Evolutionary conservation across 2,329 filamentous ascomycete genomes (phyloP).

Genomic region (Zymoseptoria brevis): DNA sequence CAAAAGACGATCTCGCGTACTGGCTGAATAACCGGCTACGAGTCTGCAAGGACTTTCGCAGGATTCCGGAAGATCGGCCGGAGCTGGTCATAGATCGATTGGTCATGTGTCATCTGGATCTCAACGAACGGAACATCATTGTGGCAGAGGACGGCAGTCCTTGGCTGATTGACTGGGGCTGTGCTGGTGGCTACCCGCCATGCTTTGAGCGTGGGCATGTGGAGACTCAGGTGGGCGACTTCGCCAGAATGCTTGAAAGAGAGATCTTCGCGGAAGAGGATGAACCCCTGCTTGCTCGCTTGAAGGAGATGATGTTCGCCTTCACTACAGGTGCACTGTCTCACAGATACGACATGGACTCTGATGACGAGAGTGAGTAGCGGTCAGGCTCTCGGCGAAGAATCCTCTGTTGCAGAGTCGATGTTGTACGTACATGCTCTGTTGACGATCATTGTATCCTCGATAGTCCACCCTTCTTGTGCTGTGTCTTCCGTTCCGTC

Average conservation of each 20-base stretch:
- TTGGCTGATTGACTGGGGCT: background rate
- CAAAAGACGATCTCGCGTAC: background rate
- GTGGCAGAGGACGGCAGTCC: background rate
- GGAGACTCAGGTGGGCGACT: background rate
- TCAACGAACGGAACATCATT: background rate
- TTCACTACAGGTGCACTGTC: background rate
- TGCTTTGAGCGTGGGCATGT: background rate
- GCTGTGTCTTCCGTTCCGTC: too few species aligned
- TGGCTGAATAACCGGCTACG: background rate
- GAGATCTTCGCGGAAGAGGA: background rate
- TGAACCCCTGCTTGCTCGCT: background rate
- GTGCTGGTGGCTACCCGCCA: background rate
- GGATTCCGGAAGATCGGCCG: background rate
- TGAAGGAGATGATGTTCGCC: background rate
- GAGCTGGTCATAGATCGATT: background rate
- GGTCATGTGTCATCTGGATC: background rate
- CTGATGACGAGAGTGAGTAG: background rate
- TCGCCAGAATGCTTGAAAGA: background rate
- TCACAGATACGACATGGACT: background rate
- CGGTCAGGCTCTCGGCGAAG: too few species aligned
- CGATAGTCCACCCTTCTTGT: too few species aligned
- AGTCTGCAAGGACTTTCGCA: background rate
- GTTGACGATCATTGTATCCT: too few species aligned
- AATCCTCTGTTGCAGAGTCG: too few species aligned
- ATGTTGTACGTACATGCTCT: too few species aligned